Base-by-base conservation (phyloP, 176 grass and related monocot species). In the Typha latifolia region DNA sequence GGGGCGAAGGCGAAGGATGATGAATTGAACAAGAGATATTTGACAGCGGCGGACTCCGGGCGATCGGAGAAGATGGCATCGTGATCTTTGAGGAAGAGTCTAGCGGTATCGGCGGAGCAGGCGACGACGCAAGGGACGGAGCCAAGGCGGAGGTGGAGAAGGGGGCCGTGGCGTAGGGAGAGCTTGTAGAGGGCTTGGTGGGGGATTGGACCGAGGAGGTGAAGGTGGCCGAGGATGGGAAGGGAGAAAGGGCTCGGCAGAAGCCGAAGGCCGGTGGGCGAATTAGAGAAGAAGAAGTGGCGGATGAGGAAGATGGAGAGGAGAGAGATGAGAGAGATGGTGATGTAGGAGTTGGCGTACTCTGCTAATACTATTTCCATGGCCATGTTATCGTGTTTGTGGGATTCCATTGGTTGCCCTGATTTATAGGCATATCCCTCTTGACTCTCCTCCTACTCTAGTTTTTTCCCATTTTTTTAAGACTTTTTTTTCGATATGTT, bases 21-120 rank as follows among this genome's bases (percentile, higher is more conserved):
- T n/a, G n/a, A n/a, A n/a, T n/a, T n/a, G n/a, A n/a, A n/a, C n/a
- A n/a, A n/a, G n/a, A n/a, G n/a, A n/a, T n/a, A n/a, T 26, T 26
- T 26, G 24, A 26, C 24, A 0, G 76, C 84, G 4, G 27, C 67
- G 4, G 82, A 75, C 3, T 72, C 66, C 0, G 84, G 78, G 0
- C 87, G 83, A 63, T 91, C 77, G 1, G 84, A 71, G 78, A 84
- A 82, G 69, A 66, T 76, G 31, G 72, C 70, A 49, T 91, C 89
- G 1, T 67, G 16, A 24, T 1, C 69, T 19, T 66, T 73, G 29
- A 83, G 62, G 7, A 86, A 43, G 19, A 84, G 77, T 3, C 76
- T 55, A 4, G 79, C 72, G 9, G 63, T 49, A 11, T 74, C 79
- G 1, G 87, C 72, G 6, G 79, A 51, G 48, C 76, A 55, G 3